Evolutionary conservation across 768 basidiomycete species (phyloP).

Genomic region (Albatrellus ellisii): DNA sequence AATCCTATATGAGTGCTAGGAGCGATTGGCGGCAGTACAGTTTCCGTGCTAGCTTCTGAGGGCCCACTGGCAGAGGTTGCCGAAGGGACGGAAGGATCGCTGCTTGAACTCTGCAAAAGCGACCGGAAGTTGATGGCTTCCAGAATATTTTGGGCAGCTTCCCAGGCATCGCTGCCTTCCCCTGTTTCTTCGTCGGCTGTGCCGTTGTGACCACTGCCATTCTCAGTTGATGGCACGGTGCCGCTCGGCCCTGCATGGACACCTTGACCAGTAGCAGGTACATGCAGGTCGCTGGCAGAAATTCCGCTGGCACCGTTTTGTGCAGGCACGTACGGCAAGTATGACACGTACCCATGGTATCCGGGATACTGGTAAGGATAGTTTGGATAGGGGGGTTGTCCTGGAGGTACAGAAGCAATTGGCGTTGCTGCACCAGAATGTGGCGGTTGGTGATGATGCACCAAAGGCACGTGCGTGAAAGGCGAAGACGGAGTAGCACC

Average conservation of each 20-base stretch:
- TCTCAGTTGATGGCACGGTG: neutral
- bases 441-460: slow-evolving; percentile 15
- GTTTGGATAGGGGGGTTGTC: slow-evolving; percentile 23
- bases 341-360: slow-evolving; percentile 18
- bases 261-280: no score
- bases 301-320: neutral
- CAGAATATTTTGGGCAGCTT: slow-evolving; percentile 66
- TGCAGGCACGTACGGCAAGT: slow-evolving; percentile 15
- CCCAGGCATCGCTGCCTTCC: slow-evolving; percentile 52
- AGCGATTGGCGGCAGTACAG: neutral
- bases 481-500: slow-evolving; percentile 40
- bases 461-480: slow-evolving; percentile 45
- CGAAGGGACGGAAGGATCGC: no score
- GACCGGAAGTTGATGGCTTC: slow-evolving; percentile 64
- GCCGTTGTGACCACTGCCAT: slow-evolving; percentile 2
- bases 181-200: slow-evolving; percentile 20
- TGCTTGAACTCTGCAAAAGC: slow-evolving; percentile 29
- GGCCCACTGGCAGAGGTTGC: slow-evolving; percentile 9
- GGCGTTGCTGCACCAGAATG: slow-evolving; percentile 7
- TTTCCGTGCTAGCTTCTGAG: neutral
- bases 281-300: no score
- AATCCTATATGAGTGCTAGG: neutral
- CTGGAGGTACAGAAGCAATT: neutral
- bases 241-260: slow-evolving; percentile 4
- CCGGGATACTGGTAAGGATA: slow-evolving; percentile 30